Evolutionary conservation across 768 basidiomycete species (phyloP).

Genomic region (Tricholoma sp.): DNA sequence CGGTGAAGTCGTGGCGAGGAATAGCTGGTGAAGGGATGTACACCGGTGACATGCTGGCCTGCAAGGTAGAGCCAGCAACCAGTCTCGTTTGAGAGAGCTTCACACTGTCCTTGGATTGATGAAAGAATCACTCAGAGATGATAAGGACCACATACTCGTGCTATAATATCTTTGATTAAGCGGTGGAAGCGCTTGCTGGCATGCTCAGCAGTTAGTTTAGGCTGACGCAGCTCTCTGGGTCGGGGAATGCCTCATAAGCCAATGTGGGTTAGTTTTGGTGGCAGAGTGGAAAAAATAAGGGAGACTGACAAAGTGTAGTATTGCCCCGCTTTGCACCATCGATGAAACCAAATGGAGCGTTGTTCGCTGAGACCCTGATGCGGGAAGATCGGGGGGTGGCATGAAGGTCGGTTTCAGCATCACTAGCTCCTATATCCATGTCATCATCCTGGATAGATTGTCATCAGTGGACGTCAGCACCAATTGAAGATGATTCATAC

Average conservation of each 20-base stretch:
- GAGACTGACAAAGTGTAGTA: not conserved
- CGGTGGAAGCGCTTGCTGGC: not conserved
- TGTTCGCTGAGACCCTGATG: not conserved
- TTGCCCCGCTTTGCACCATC: not conserved
- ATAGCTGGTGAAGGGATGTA: not conserved
- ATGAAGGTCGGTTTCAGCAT: too few relatives aligned
- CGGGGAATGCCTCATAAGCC: not conserved
- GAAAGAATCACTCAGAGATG: too few relatives aligned
- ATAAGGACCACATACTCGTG: not conserved
- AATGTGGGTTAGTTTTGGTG: too few relatives aligned
- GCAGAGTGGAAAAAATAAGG: too few relatives aligned
- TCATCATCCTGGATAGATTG: too few relatives aligned
- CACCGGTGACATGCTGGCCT: not conserved
- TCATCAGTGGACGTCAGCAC: too few relatives aligned
- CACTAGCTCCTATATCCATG: too few relatives aligned
- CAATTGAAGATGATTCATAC: too few relatives aligned
- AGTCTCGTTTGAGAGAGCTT: not conserved
- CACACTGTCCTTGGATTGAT: not conserved
- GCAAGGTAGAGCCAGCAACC: not conserved
- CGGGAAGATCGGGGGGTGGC: not conserved
- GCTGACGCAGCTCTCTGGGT: not conserved
- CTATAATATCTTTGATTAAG: not conserved
- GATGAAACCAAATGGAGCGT: not conserved
- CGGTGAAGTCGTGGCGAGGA: not conserved
- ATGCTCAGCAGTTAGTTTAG: not conserved